phyloP scores from a whole-genome alignment of 305 asterid species.

The Fraxinus latifolia region DNA sequence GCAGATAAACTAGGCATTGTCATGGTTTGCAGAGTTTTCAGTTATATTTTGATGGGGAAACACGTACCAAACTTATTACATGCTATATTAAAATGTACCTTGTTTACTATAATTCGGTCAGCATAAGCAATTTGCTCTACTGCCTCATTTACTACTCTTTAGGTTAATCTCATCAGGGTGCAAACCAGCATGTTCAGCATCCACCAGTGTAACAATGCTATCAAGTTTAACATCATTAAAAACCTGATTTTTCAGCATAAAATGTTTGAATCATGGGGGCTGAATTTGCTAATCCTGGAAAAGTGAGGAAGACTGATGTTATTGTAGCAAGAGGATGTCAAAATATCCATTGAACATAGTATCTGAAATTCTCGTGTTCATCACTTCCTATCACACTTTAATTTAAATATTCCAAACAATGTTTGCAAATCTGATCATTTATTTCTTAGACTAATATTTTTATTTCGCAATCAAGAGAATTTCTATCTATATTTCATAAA shows the following conservation, averaged over 20 bases:
- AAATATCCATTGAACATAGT: neutral
- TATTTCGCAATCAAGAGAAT: too few relatives aligned
- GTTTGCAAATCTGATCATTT: too few relatives aligned
- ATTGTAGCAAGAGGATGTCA: neutral
- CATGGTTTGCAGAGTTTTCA: neutral
- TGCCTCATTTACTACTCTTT: conserved; percentile 65
- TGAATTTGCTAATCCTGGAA: conserved; percentile 84
- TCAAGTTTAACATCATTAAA: conserved; percentile 91
- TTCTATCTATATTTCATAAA: too few relatives aligned
- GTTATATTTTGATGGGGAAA: neutral
- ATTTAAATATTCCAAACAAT: too few relatives aligned
- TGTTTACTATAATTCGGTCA: too few relatives aligned
- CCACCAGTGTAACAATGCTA: conserved; percentile 88
- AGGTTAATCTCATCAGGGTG: conserved; percentile 85
- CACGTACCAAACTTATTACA: too few relatives aligned
- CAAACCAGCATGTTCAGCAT: conserved; percentile 72
- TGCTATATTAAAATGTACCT: too few relatives aligned
- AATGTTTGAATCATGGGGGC: conserved; percentile 94
- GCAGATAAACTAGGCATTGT: neutral
- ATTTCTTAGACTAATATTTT: too few relatives aligned
- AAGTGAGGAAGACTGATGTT: neutral
- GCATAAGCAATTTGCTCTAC: too few relatives aligned
- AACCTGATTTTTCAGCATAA: conserved; percentile 85
- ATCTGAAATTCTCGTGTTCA: neutral
- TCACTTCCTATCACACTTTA: neutral